These are phyloP conservation scores for Phytopythium sindhum DNA, from an alignment of 352 stramenopile species.

Conservation along the genomic window DNA sequence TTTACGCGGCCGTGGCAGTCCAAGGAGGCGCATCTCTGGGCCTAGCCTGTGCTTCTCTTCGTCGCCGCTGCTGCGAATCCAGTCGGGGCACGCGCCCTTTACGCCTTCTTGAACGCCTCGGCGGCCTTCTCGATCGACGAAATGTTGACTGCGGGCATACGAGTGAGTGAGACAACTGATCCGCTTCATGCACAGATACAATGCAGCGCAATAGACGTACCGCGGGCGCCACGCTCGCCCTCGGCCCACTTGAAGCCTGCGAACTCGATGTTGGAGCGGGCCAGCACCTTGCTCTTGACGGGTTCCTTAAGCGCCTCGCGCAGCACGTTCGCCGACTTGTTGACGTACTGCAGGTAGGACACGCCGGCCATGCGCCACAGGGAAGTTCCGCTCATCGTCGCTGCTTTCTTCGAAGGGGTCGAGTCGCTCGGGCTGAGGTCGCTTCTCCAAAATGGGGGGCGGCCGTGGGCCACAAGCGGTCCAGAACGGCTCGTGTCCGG, in stretches of 20 bases:
- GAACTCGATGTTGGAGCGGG: constrained; percentile 77
- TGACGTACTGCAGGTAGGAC: constrained; percentile 89
- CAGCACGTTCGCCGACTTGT: constrained; percentile 76
- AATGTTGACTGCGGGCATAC: constrained; percentile 41
- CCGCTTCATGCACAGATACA: background rate
- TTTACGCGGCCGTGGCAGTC: constrained; percentile 1
- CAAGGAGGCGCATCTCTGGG: background rate
- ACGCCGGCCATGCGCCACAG: constrained; percentile 83
- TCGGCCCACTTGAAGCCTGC: constrained; percentile 85
- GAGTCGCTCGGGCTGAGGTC: background rate
- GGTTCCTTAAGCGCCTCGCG: constrained; percentile 81
- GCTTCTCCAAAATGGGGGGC: constrained; percentile 3
- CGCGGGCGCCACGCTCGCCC: constrained; percentile 71
- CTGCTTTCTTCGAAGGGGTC: background rate
- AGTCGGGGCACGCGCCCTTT: constrained; percentile 14
- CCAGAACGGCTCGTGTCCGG: background rate
- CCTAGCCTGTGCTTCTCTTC: background rate
- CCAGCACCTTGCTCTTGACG: constrained; percentile 78
- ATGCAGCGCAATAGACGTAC: constrained; percentile 22
- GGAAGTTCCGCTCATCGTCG: constrained; percentile 49
- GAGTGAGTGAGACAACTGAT: constrained; percentile 2
- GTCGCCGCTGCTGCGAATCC: background rate
- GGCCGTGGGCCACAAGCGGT: background rate
- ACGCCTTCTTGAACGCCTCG: constrained; percentile 75
- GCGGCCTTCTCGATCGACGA: constrained; percentile 83